Base-by-base conservation (phyloP, 2,329 filamentous ascomycete species). In the Hypoxylon rubiginosum region DNA sequence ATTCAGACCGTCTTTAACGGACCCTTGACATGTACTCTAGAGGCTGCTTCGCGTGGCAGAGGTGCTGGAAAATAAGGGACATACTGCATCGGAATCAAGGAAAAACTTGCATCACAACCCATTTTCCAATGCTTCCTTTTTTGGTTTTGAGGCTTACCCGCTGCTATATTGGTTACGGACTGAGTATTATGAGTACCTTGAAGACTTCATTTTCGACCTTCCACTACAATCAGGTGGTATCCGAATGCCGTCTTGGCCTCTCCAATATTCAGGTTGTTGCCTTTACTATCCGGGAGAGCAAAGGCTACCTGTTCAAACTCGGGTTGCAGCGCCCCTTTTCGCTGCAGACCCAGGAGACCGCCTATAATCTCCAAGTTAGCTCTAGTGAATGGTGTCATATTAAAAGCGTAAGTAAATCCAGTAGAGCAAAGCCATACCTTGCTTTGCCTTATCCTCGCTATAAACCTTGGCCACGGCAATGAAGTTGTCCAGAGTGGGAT, bases 151-250 rank as follows among this genome's bases (percentile, higher is more conserved):
- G 79, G 58, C 66, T 19, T n/a, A 28, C 15, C 39, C 39, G 17
- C 11, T 45, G 45, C 17, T 24, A 41, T 6, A 19, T 36, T 39
- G 51, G 24, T 28, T 9, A 9, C 32, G 13, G 45, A 24, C 30
- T 45, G 53, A 17, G 48, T 53, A 24, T 15, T 48, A 50, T n/a
- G 43, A n/a, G 24, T 58, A 49, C 43, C 46, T 52, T 41, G 28
- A 52, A 15, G 49, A 17, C 58, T 56, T 76, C 64, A 87, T 76
- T 86, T 86, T 71, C 85, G 80, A 52, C 83, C 86, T 72, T 88
- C 86, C 5, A 94, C 91, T 89, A 94, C 93, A 70, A 94, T 88
- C 69, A 94, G 88, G 77, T 94, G 92, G 81, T 94, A 94, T 0
- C 92, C 92, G 79, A 92, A 90, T 0, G 82, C 84, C 1, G 92